phyloP scores from a whole-genome alignment of 139 green algal species.

The Chlamydomonas sp. region DNA sequence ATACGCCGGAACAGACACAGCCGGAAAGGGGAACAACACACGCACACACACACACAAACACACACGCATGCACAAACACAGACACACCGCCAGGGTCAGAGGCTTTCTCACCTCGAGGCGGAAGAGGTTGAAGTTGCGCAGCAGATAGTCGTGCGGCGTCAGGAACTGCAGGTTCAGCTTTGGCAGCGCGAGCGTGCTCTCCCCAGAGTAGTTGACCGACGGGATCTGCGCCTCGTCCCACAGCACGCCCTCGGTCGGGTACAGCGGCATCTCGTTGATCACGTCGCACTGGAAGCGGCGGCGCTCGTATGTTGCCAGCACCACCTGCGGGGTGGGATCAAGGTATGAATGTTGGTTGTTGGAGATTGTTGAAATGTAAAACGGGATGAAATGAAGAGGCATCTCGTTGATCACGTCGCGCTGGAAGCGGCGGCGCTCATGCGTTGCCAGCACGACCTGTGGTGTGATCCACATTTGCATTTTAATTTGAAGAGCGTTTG shows the following conservation, averaged over 20 bases:
- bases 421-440: conserved; percentile 65
- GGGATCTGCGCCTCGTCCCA: conserved; percentile 77
- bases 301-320: conserved; percentile 69
- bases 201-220: conserved; percentile 49
- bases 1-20: too few relatives aligned
- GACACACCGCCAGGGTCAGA: not conserved
- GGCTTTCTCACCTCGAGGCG: conserved; percentile 28
- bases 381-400: too few relatives aligned
- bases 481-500: too few relatives aligned
- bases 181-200: conserved; percentile 79
- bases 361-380: too few relatives aligned
- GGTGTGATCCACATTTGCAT: too few relatives aligned
- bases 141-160: conserved; percentile 89
- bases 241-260: conserved; percentile 90
- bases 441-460: conserved; percentile 70
- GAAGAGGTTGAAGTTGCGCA: conserved; percentile 97
- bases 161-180: conserved; percentile 99
- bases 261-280: conserved; percentile 91
- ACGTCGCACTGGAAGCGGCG: conserved; percentile 58
- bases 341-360: not conserved
- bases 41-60: too few relatives aligned
- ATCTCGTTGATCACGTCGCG: conserved; percentile 78
- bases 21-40: too few relatives aligned
- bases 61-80: too few relatives aligned
- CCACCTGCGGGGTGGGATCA: conserved; percentile 63